These are phyloP conservation scores for Cutaneotrichosporon dermatis DNA, from an alignment of 1,284 basidiomycete species.

Conservation along the genomic window DNA sequence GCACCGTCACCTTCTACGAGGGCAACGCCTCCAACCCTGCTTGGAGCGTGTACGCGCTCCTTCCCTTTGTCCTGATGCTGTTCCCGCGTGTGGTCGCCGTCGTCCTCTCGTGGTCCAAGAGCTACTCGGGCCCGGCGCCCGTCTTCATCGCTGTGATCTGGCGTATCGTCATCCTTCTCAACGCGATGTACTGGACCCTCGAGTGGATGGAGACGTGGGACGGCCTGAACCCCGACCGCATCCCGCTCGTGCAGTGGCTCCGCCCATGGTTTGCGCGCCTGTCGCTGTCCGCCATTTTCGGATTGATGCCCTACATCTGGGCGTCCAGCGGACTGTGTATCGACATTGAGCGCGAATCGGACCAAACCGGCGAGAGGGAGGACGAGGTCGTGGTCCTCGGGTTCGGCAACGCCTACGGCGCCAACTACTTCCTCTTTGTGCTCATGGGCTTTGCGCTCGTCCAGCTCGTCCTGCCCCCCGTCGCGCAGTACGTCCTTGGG, in stretches of 20 bases:
- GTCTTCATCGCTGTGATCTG: conserved; percentile 61
- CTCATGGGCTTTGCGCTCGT: conserved; percentile 60
- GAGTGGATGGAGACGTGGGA: conserved; percentile 64
- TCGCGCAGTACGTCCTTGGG: conserved; percentile 72
- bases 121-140: conserved; percentile 66
- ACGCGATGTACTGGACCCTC: conserved; percentile 66
- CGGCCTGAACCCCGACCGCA: conserved; percentile 36
- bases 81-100: conserved; percentile 60
- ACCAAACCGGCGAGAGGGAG: conserved; percentile 34
- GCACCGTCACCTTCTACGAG: conserved; percentile 80
- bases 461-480: conserved; percentile 69
- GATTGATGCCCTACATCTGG: conserved; percentile 64
- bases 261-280: conserved; percentile 63
- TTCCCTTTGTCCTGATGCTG: conserved; percentile 55
- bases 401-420: conserved; percentile 84
- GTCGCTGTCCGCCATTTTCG: conserved; percentile 55
- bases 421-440: conserved; percentile 79
- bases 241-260: conserved; percentile 51
- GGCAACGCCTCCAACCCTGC: conserved; percentile 62
- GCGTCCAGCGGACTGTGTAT: conserved; percentile 67
- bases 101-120: conserved; percentile 64
- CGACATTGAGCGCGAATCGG: conserved; percentile 53
- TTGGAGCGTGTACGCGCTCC: conserved; percentile 56
- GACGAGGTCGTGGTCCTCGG: conserved; percentile 71
- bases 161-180: conserved; percentile 58